A percentile compares a stretch with the other conserved stretches of the same genome.
These are phyloP conservation scores for Meripilus lineatus DNA, from an alignment of 1,284 basidiomycete genomes.

Conservation along the genomic window DNA sequence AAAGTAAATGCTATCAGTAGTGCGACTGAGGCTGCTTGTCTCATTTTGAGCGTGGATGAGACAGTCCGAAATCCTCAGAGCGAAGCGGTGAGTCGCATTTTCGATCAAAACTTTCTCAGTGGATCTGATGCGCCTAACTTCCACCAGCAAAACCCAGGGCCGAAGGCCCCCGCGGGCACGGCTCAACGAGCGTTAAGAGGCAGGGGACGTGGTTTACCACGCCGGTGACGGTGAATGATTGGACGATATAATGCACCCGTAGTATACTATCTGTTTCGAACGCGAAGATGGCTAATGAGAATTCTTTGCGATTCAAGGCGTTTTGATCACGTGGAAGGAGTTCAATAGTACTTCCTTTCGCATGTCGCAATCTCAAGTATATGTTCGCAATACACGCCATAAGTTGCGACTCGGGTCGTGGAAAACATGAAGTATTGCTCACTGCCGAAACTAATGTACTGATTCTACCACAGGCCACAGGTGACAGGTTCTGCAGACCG, in stretches of 20 bases:
- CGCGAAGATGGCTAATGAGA: constrained; percentile 14
- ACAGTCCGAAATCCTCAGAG: constrained; percentile 92
- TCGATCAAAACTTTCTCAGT: constrained; percentile 6
- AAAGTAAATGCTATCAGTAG: constrained; percentile 95
- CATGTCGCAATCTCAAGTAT: constrained; percentile 24
- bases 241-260: constrained; percentile 10
- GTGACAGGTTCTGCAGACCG: too few species aligned
- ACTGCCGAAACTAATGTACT: background rate
- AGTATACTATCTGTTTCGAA: constrained; percentile 12
- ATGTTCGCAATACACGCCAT: constrained; percentile 24
- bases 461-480: too few species aligned
- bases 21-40: constrained; percentile 93
- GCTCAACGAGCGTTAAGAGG: constrained; percentile 82
- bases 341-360: constrained; percentile 14
- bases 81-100: constrained; percentile 60
- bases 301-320: constrained; percentile 7
- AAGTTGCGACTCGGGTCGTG: constrained; percentile 11
- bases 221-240: constrained; percentile 40
- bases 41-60: constrained; percentile 94
- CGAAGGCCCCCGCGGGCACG: constrained; percentile 78
- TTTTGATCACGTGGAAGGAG: constrained; percentile 12
- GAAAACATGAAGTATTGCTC: background rate
- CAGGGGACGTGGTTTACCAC: constrained; percentile 72
- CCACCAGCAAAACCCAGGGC: constrained; percentile 61
- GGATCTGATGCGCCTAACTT: constrained; percentile 7